Percentiles rank a stretch among this genome's conserved stretches.
phyloP scores from a whole-genome alignment of 2,329 filamentous ascomycete species.

The Stachybotrys chartarum region DNA sequence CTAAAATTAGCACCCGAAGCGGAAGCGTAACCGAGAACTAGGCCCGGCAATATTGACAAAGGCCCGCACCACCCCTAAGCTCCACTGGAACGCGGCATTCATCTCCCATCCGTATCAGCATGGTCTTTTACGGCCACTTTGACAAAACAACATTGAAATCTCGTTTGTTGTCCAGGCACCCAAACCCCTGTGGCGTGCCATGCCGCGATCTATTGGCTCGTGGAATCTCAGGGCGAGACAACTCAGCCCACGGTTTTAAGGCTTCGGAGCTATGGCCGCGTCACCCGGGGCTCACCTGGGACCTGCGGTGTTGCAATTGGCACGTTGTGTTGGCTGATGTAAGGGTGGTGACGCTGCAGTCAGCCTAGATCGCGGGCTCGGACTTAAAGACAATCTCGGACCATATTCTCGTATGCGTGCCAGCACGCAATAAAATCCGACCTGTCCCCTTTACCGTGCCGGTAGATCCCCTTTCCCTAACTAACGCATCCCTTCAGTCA shows the following conservation, averaged over 20 bases:
- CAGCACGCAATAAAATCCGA: background rate
- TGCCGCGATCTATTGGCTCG: background rate
- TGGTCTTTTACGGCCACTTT: background rate
- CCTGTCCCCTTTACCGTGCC: background rate
- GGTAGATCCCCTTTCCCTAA: too few species aligned
- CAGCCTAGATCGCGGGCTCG: background rate
- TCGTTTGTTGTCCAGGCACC: background rate
- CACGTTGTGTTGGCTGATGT: too few species aligned
- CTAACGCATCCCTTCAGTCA: background rate
- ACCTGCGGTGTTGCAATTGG: too few species aligned
- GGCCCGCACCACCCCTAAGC: too few species aligned
- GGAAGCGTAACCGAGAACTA: too few species aligned
- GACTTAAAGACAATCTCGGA: background rate
- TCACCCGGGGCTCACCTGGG: too few species aligned
- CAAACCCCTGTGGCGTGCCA: background rate
- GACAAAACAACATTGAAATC: background rate
- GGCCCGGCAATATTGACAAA: too few species aligned
- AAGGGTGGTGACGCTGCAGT: background rate
- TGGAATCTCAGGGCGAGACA: background rate
- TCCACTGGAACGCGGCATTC: too few species aligned
- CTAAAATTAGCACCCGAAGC: too few species aligned
- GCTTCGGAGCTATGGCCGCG: too few species aligned
- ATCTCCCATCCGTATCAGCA: too few species aligned
- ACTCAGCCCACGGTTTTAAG: background rate
- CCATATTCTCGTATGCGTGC: background rate